Conservation (phyloP, 2,329 filamentous ascomycete genomes). For the Calonectria ilicicola region DNA sequence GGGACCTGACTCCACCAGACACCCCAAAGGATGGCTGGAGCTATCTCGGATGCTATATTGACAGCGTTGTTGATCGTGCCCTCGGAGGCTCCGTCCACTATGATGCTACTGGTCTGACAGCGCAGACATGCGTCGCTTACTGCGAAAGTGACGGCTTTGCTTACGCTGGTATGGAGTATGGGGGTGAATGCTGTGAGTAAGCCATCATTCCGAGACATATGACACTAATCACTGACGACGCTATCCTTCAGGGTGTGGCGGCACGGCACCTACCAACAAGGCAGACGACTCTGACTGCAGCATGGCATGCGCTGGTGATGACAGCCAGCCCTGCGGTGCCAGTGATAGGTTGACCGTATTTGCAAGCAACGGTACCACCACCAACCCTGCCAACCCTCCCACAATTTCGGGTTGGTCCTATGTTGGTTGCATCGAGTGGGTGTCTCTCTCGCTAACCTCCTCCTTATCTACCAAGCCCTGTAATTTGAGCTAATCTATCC, state of each 20-base stretch:
- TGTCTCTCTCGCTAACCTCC: background rate
- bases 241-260: conserved; percentile 51
- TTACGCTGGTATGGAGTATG: conserved; percentile 63
- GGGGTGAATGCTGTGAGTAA: conserved; percentile 59
- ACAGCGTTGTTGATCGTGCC: conserved; percentile 35
- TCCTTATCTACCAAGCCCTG: background rate
- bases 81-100: conserved; percentile 37
- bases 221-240: conserved; percentile 13
- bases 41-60: conserved; percentile 41
- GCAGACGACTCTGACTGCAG: conserved; percentile 59
- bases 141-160: conserved; percentile 56
- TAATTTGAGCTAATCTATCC: background rate
- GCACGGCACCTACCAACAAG: conserved; percentile 30
- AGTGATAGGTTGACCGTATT: conserved; percentile 55
- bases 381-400: background rate
- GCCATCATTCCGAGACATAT: background rate
- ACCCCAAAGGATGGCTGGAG: conserved; percentile 34
- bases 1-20: conserved; percentile 35
- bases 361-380: background rate
- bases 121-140: conserved; percentile 59
- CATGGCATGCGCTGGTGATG: conserved; percentile 63
- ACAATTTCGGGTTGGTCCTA: conserved; percentile 14
- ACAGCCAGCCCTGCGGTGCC: conserved; percentile 63
- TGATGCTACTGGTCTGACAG: conserved; percentile 46
- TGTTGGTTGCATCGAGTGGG: conserved; percentile 20